Percentiles rank a stretch among this genome's conserved stretches.
phyloP scores from a whole-genome alignment of 345 rosid genomes.

The Eucalyptus pauciflora region DNA sequence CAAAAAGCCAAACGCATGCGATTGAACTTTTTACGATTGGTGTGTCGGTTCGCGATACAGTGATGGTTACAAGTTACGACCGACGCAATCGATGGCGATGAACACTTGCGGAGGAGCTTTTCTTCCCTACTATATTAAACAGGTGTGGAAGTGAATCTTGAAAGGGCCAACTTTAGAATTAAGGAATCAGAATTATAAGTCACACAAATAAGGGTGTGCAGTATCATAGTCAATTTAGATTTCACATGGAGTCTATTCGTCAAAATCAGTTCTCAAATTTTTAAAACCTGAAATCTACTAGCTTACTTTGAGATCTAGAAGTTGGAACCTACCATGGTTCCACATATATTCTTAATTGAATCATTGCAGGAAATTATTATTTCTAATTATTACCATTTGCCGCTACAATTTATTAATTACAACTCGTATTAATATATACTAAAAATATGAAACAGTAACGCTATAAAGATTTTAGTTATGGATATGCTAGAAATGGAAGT shows the following conservation, averaged over 20 bases:
- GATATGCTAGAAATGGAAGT: neutral
- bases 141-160: neutral
- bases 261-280: too few species aligned
- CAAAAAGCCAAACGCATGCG: neutral
- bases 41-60: neutral
- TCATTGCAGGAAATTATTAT: too few species aligned
- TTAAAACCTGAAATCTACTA: too few species aligned
- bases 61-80: neutral
- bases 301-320: neutral
- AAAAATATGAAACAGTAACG: too few species aligned
- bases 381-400: too few species aligned
- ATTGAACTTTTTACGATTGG: neutral
- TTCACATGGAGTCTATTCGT: fast-evolving
- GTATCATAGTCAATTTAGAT: fast-evolving
- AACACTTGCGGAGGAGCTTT: neutral
- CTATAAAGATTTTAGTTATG: fast-evolving
- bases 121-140: neutral
- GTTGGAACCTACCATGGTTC: too few species aligned
- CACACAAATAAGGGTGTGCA: neutral
- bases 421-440: too few species aligned
- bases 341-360: too few species aligned
- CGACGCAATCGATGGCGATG: neutral
- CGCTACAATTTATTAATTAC: too few species aligned
- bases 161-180: neutral
- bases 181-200: neutral